phyloP scores from a whole-genome alignment of 2,329 filamentous ascomycete species.

The Aureobasidium sp. region DNA sequence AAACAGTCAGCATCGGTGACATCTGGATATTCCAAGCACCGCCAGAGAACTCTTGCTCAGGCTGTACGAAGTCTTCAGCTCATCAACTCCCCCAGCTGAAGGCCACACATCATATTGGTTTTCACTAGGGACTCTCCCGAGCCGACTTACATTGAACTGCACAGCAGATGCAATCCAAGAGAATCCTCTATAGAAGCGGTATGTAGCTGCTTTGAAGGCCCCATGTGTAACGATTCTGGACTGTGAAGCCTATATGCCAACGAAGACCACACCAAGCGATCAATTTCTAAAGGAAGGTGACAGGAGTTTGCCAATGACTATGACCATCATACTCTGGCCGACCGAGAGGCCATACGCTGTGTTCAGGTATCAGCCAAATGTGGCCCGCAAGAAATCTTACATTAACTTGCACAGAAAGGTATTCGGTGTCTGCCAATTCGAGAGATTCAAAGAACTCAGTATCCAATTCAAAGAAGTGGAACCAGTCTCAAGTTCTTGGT shows the following conservation, averaged over 20 bases:
- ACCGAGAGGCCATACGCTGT: constrained; percentile 7
- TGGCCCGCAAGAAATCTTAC: no score
- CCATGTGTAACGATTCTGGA: constrained; percentile 10
- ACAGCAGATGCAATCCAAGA: constrained; percentile 12
- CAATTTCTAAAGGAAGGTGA: constrained; percentile 6
- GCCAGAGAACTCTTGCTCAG: no score
- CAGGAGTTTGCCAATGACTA: constrained; percentile 6
- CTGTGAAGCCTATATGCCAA: constrained; percentile 13
- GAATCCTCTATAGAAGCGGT: constrained; percentile 1
- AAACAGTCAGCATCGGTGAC: no score
- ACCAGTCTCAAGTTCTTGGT: constrained; percentile 3
- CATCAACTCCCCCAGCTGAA: no score
- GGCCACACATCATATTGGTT: no score
- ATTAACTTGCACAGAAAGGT: constrained; percentile 13
- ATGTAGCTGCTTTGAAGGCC: neutral
- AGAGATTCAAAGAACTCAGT: constrained; percentile 7
- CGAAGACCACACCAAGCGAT: constrained; percentile 9
- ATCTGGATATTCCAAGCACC: no score
- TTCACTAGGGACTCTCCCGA: no score
- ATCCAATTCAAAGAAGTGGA: constrained; percentile 14
- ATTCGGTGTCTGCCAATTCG: constrained; percentile 12
- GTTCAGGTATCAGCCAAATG: neutral
- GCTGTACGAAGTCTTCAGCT: no score
- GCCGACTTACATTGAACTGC: constrained; percentile 1
- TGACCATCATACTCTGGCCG: constrained; percentile 11